phyloP scores from a whole-genome alignment of 148 eudicot species.

The Rhododendron williamsianum region DNA sequence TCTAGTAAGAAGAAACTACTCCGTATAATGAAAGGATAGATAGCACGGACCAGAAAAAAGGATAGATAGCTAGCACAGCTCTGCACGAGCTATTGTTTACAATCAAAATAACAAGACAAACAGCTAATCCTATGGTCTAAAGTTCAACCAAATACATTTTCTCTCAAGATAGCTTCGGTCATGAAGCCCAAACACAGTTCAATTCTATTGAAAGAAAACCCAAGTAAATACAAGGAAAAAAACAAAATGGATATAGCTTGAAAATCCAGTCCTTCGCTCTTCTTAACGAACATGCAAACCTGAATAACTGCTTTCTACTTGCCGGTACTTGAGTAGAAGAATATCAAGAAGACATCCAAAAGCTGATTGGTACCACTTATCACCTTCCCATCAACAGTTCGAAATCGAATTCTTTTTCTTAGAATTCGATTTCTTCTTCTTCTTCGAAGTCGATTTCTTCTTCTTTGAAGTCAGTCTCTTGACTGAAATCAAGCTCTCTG shows the following conservation, averaged over 20 bases:
- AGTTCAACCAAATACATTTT: neutral
- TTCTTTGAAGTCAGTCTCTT: neutral
- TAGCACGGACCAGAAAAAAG: neutral
- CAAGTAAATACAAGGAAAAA: neutral
- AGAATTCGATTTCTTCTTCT: neutral
- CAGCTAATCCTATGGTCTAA: neutral
- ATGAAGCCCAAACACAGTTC: neutral
- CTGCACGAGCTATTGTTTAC: neutral
- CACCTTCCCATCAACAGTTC: neutral
- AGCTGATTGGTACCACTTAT: neutral
- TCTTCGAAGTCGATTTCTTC: neutral
- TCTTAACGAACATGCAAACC: too few species aligned
- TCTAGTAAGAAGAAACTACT: neutral
- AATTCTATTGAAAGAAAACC: neutral
- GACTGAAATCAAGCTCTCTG: neutral
- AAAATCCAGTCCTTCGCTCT: too few species aligned
- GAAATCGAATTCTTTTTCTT: neutral
- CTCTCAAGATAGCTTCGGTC: neutral
- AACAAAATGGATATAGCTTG: too few species aligned
- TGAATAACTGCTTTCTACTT: too few species aligned
- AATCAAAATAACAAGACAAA: neutral
- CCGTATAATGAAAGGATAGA: neutral
- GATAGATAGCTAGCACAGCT: neutral
- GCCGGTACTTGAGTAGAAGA: neutral
- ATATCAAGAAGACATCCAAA: neutral